Conservation (phyloP, 257 asterid species). For the Datura wrightii region DNA sequence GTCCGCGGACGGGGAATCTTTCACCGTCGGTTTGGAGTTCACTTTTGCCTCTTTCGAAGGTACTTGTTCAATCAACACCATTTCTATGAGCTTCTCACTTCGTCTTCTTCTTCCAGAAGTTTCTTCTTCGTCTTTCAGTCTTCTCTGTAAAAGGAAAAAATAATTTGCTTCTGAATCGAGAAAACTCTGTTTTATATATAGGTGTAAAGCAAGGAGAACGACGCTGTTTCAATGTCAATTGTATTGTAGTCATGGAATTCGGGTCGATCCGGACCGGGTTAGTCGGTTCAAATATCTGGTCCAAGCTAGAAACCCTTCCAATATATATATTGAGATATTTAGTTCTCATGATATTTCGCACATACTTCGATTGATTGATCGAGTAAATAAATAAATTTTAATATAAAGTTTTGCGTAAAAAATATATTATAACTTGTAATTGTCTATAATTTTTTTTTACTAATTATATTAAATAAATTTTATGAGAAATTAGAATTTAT, state of each 20-base stretch:
- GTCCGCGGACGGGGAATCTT: not conserved
- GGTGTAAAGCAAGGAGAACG: not conserved
- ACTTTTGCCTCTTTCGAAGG: not conserved
- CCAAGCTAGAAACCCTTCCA: no score
- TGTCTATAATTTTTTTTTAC: no score
- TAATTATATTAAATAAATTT: no score
- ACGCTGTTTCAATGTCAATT: not conserved
- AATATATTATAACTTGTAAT: no score
- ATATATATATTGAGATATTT: no score
- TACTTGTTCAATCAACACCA: slow-evolving; percentile 61
- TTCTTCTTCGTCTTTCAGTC: not conserved
- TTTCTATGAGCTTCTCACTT: slow-evolving; percentile 13
- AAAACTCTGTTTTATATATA: slow-evolving; percentile 28
- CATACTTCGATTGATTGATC: no score
- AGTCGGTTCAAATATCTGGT: no score
- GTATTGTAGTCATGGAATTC: not conserved
- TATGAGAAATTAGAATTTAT: not conserved
- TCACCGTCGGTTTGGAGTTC: not conserved
- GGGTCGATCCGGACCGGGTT: not conserved
- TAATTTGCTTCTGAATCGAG: slow-evolving; percentile 39
- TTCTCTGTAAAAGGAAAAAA: not conserved
- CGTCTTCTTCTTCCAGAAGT: not conserved
- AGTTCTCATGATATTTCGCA: no score
- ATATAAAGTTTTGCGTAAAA: no score
- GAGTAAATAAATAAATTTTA: no score